Evolutionary conservation across 257 asterid species (phyloP).

Genomic region (Henckelia pumila): DNA sequence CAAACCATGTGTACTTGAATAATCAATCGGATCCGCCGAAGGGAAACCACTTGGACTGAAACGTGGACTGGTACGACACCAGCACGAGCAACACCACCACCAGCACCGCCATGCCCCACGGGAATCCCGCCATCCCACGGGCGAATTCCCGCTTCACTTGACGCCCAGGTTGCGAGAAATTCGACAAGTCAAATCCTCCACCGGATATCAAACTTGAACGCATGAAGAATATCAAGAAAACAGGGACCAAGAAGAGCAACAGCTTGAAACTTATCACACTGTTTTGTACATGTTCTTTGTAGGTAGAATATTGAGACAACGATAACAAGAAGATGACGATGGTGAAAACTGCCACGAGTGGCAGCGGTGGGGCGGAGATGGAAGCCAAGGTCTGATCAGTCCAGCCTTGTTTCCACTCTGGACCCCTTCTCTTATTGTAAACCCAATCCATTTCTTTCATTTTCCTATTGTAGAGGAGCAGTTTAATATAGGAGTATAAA

Average conservation of each 20-base stretch:
- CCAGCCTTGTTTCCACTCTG: conserved; percentile 61
- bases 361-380: conserved; percentile 59
- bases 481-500: conserved; percentile 14
- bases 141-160: conserved; percentile 24
- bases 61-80: conserved; percentile 58
- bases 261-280: conserved; percentile 41
- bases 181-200: conserved; percentile 34
- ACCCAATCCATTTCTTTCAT: conserved; percentile 46
- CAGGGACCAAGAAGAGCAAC: conserved; percentile 43
- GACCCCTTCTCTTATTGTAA: conserved; percentile 37
- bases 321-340: conserved; percentile 57
- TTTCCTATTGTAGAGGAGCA: neutral
- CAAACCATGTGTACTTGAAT: neutral
- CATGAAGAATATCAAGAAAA: conserved; percentile 36
- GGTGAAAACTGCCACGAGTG: conserved; percentile 44
- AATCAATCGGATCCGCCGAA: conserved; percentile 34
- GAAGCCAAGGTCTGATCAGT: conserved; percentile 41
- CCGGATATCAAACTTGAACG: conserved; percentile 32
- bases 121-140: conserved; percentile 38
- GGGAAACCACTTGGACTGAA: conserved; percentile 55
- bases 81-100: conserved; percentile 47
- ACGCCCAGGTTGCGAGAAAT: conserved; percentile 26
- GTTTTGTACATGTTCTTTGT: conserved; percentile 44
- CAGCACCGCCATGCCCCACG: conserved; percentile 58
- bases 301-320: conserved; percentile 46